A percentile compares a stretch with the other conserved stretches of the same genome.
phyloP scores from a whole-genome alignment of 768 basidiomycete genomes.

The Hirschioporus abietinus region DNA sequence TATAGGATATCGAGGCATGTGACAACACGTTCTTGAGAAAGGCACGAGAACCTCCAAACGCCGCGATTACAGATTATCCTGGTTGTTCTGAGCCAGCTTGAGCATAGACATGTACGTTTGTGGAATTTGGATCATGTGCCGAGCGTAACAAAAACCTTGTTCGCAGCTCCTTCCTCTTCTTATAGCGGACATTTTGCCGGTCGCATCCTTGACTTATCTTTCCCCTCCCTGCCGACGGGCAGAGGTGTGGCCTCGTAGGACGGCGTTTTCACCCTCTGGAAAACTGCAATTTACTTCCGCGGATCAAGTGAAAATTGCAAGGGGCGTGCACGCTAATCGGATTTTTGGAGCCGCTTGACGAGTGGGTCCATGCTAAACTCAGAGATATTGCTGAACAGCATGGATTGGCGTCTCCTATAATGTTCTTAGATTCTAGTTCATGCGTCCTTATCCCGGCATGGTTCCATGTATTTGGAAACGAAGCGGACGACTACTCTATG shows the following conservation, averaged over 20 bases:
- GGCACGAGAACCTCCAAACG: not conserved
- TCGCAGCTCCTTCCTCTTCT: not conserved
- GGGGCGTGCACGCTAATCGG: not conserved
- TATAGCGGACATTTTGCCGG: not conserved
- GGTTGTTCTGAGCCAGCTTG: not conserved
- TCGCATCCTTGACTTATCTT: not conserved
- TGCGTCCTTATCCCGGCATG: too few species aligned
- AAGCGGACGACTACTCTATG: too few species aligned
- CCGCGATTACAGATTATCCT: not conserved
- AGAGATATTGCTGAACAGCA: too few species aligned
- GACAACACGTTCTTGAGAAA: not conserved
- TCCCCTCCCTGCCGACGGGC: constrained; percentile 21
- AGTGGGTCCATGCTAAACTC: too few species aligned
- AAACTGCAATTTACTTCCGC: not conserved
- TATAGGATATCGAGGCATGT: not conserved
- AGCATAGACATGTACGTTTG: not conserved
- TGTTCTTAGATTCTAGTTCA: too few species aligned
- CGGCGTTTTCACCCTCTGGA: not conserved
- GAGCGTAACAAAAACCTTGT: not conserved
- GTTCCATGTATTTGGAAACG: too few species aligned
- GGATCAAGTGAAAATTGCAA: not conserved
- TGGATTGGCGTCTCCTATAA: too few species aligned
- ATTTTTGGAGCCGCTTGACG: too few species aligned
- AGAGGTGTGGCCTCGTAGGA: constrained; percentile 21
- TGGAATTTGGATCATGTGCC: too few species aligned